Conservation (phyloP, 164 flowering plant species). For the Magnolia sinica region DNA sequence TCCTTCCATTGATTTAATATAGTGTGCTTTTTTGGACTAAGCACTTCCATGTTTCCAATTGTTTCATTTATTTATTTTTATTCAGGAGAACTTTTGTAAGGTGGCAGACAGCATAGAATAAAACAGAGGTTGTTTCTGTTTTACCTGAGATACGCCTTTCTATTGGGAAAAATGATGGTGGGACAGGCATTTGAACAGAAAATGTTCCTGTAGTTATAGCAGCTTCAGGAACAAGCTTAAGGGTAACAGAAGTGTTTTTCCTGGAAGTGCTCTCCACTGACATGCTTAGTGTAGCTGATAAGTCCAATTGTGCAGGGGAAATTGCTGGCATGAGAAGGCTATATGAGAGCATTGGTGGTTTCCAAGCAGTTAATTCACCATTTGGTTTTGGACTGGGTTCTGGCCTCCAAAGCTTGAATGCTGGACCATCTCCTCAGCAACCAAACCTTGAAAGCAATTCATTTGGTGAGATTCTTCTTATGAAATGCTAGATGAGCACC, state of each 20-base stretch:
- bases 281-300: conserved; percentile 69
- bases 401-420: conserved; percentile 59
- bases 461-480: conserved; percentile 71
- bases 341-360: conserved; percentile 85
- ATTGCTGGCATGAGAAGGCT: conserved; percentile 96
- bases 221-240: too few species aligned
- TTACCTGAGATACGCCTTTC: too few species aligned
- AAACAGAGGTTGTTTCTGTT: too few species aligned
- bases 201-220: too few species aligned
- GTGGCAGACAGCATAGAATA: too few species aligned
- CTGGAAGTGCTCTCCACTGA: too few species aligned
- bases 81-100: conserved; percentile 44
- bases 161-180: too few species aligned
- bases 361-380: conserved; percentile 41
- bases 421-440: conserved; percentile 49
- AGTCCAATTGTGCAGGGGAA: conserved; percentile 87
- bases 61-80: not conserved
- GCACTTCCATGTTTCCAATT: conserved; percentile 4
- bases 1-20: not conserved
- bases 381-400: conserved; percentile 49
- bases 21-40: not conserved
- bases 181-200: too few species aligned
- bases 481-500: conserved; percentile 25
- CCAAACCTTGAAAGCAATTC: conserved; percentile 52
- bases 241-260: too few species aligned